Conservation (phyloP, 768 basidiomycete species). For the Termitomyces sp. region DNA sequence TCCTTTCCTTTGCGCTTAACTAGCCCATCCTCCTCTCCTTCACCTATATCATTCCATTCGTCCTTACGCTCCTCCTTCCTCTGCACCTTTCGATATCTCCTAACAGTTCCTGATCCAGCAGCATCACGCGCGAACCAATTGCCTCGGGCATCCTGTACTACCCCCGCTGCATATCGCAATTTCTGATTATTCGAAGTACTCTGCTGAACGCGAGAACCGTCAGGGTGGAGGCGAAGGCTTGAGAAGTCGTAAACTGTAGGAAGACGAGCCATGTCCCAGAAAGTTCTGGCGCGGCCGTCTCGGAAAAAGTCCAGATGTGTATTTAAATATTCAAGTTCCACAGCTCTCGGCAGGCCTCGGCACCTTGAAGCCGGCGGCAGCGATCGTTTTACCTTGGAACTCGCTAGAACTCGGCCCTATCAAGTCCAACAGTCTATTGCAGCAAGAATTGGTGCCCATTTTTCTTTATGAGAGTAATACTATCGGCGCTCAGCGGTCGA, state of each 20-base stretch:
- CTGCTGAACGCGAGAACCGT: conserved; percentile 55
- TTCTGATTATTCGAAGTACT: conserved; percentile 26
- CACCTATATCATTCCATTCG: conserved; percentile 7
- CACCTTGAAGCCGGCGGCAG: not conserved
- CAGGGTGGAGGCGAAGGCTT: conserved; percentile 56
- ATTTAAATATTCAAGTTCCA: too few relatives aligned
- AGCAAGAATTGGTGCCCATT: not conserved
- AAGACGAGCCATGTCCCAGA: conserved; percentile 23
- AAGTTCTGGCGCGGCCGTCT: not conserved
- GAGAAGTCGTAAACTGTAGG: conserved; percentile 64
- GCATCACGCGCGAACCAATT: conserved; percentile 69
- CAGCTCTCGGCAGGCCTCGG: not conserved
- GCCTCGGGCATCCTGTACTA: conserved; percentile 41
- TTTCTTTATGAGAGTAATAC: not conserved
- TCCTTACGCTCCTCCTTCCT: conserved; percentile 12
- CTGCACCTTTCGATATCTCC: conserved; percentile 22
- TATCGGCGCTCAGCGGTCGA: not conserved
- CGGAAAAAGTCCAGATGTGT: not conserved
- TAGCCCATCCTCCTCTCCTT: conserved; percentile 11
- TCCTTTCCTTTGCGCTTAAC: conserved; percentile 1
- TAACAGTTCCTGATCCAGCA: conserved; percentile 42
- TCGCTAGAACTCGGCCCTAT: too few relatives aligned
- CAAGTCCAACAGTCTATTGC: not conserved
- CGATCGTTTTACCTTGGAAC: not conserved
- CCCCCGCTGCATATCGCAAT: conserved; percentile 25